Conservation (phyloP, 2,329 filamentous ascomycete genomes). For the Metarhizium guizhouense region DNA sequence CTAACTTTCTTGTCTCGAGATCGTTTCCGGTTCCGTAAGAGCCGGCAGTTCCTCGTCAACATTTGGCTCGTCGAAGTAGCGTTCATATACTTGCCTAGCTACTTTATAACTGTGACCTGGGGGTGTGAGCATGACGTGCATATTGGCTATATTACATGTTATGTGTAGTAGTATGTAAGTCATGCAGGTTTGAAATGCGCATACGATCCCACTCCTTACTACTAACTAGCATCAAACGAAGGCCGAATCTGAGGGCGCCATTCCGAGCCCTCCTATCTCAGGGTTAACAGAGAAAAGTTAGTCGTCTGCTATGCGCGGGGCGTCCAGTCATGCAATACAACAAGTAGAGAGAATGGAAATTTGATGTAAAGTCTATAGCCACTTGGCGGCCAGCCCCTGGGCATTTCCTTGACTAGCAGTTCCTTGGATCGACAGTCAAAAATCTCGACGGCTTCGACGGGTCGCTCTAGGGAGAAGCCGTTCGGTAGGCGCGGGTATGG, state of each 20-base stretch:
- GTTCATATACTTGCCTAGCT: too few relatives aligned
- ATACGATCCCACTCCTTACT: not conserved
- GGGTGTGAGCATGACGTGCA: conserved; percentile 5
- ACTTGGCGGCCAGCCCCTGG: not conserved
- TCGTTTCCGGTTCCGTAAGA: not conserved
- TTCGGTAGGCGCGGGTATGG: conserved; percentile 8
- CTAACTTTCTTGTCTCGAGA: not conserved
- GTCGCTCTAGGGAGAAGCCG: conserved; percentile 9
- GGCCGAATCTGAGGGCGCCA: not conserved
- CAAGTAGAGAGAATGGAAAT: not conserved
- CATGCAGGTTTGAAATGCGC: not conserved
- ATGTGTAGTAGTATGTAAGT: not conserved
- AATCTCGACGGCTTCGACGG: not conserved
- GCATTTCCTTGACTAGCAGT: not conserved
- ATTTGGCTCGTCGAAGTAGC: not conserved
- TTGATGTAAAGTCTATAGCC: not conserved
- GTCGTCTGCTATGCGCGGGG: too few relatives aligned
- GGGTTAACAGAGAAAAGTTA: not conserved
- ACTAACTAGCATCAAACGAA: not conserved
- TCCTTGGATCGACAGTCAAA: not conserved
- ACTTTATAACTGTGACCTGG: not conserved
- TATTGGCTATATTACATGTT: not conserved
- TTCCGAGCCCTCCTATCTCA: not conserved
- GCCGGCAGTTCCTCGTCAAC: not conserved
- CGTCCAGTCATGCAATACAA: too few relatives aligned